Evolutionary conservation across 371 early-diverging fungal genomes (phyloP).

Genomic region (Mortierella sp.): DNA sequence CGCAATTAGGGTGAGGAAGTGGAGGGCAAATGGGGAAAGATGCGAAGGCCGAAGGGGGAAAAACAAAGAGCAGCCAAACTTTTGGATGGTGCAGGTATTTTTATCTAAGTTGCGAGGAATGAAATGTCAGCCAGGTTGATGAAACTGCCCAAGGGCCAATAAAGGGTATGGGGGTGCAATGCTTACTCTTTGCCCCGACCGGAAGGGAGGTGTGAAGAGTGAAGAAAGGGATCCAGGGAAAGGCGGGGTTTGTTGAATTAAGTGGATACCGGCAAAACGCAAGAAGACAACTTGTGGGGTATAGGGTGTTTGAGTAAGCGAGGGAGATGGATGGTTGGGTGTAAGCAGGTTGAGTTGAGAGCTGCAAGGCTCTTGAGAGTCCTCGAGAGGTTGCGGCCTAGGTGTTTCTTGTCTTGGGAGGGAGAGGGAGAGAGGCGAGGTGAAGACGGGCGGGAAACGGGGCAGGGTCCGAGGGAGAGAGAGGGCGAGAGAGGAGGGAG

Average conservation of each 20-base stretch:
- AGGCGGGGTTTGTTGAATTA: neutral
- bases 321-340: neutral
- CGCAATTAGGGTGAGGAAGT: neutral
- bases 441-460: neutral
- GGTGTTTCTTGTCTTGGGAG: too few species aligned
- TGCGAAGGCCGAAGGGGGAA: neutral
- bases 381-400: too few species aligned
- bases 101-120: too few species aligned
- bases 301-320: neutral
- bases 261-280: neutral
- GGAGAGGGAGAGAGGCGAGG: neutral
- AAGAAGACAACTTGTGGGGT: neutral
- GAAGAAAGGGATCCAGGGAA: constrained; percentile 5
- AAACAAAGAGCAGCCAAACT: constrained; percentile 5
- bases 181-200: neutral
- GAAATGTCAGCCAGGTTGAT: neutral
- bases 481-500: neutral
- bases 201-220: neutral
- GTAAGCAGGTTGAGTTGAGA: too few species aligned
- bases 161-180: neutral
- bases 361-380: too few species aligned
- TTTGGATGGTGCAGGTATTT: neutral
- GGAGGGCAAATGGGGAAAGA: neutral
- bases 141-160: neutral
- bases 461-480: neutral